A percentile compares a stretch with the other conserved stretches of the same genome.
These are phyloP conservation scores for Globisporangium spinosum DNA, from an alignment of 352 stramenopile species.

Conservation along the genomic window DNA sequence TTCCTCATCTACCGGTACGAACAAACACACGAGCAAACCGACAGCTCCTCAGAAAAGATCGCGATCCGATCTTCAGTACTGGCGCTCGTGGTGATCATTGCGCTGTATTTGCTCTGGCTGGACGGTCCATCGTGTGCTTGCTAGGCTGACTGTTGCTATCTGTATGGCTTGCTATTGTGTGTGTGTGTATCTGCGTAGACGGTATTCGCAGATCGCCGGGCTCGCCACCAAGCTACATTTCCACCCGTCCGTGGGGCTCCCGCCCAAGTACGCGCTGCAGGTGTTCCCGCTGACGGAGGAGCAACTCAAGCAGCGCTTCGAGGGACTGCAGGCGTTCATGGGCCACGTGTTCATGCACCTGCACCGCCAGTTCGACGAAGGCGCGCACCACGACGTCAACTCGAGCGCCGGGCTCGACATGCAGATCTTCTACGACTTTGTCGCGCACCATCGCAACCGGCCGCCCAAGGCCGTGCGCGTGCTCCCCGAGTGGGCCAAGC, in stretches of 20 bases:
- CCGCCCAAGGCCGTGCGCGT: constrained; percentile 43
- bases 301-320: constrained; percentile 65
- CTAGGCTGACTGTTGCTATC: no score
- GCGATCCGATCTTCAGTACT: not conserved
- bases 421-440: constrained; percentile 82
- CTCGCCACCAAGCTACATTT: constrained; percentile 64
- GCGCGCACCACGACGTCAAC: constrained; percentile 56
- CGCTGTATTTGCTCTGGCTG: no score
- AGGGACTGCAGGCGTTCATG: constrained; percentile 58
- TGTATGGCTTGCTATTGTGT: not conserved
- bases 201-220: constrained; percentile 71
- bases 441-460: constrained; percentile 59
- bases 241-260: constrained; percentile 60
- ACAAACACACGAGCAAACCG: not conserved
- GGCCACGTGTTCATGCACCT: constrained; percentile 47
- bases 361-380: constrained; percentile 37
- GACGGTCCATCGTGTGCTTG: no score
- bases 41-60: not conserved
- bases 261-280: constrained; percentile 78
- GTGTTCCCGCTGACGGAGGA: constrained; percentile 63
- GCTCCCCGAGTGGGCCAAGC: constrained; percentile 60
- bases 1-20: constrained; percentile 69
- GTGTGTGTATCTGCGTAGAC: constrained; percentile 19
- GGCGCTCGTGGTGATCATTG: not conserved
- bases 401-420: constrained; percentile 70